phyloP scores from a whole-genome alignment of 2,329 filamentous ascomycete genomes.

The Alternaria hordeiaustralica region DNA sequence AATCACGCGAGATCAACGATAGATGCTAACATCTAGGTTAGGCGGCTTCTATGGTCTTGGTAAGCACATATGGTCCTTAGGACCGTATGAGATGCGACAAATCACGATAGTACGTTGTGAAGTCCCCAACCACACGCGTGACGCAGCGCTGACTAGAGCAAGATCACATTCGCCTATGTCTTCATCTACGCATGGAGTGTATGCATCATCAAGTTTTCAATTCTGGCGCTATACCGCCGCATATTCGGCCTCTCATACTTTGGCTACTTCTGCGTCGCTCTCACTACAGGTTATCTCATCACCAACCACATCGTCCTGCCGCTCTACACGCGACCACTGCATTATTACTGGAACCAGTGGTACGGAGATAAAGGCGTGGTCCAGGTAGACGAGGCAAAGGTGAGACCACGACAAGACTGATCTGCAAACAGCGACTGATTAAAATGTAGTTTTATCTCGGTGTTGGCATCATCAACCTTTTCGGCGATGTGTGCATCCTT shows the following conservation, averaged over 20 bases:
- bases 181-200: slow-evolving; percentile 38
- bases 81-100: slow-evolving; percentile 30
- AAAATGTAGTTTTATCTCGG: slow-evolving; percentile 28
- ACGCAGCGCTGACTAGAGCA: background rate
- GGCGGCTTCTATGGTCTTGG: slow-evolving; percentile 32
- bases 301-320: slow-evolving; percentile 2
- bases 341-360: slow-evolving; percentile 3
- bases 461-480: slow-evolving; percentile 32
- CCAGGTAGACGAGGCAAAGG: slow-evolving; percentile 29
- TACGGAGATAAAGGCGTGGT: slow-evolving; percentile 17
- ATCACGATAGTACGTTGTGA: slow-evolving; percentile 27
- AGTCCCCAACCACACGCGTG: no score
- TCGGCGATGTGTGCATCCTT: slow-evolving; percentile 28
- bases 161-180: slow-evolving; percentile 36
- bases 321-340: slow-evolving; percentile 2
- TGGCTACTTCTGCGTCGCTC: slow-evolving; percentile 5
- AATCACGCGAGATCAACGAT: background rate
- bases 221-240: slow-evolving; percentile 34
- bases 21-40: background rate
- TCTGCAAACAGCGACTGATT: background rate
- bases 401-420: background rate
- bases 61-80: slow-evolving; percentile 33
- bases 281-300: background rate
- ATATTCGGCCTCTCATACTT: slow-evolving; percentile 33
- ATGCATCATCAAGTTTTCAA: slow-evolving; percentile 34